Percentiles rank a stretch among this genome's conserved stretches.
These are phyloP conservation scores for Teratosphaeria zuluensis DNA, from an alignment of 2,329 filamentous ascomycete species.

Conservation along the genomic window DNA sequence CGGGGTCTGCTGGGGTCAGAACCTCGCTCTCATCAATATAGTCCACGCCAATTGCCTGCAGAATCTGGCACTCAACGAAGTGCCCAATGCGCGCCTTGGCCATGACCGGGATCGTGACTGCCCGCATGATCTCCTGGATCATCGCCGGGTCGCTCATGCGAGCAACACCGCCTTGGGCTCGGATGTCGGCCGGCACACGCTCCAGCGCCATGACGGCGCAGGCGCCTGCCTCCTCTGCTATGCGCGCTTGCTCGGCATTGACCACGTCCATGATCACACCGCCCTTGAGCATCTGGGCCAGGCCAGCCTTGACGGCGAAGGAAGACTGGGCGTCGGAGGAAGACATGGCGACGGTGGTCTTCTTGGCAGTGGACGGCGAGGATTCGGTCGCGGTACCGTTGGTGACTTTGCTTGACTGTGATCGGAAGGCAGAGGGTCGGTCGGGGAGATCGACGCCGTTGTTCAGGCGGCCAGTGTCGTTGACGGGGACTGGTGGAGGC, in stretches of 20 bases:
- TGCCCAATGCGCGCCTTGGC: slow-evolving; percentile 97
- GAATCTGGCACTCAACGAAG: slow-evolving; percentile 95
- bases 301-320: slow-evolving; percentile 87
- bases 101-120: slow-evolving; percentile 98
- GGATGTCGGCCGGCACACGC: slow-evolving; percentile 93
- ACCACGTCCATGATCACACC: slow-evolving; percentile 99
- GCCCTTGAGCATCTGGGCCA: slow-evolving; percentile 97
- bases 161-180: slow-evolving; percentile 81
- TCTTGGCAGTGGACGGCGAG: slow-evolving; percentile 1
- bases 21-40: slow-evolving; percentile 99
- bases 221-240: slow-evolving; percentile 93
- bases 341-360: slow-evolving; percentile 4
- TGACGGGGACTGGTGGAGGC: slow-evolving; percentile 1
- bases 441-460: slow-evolving; percentile 4
- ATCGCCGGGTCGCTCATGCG: slow-evolving; percentile 93
- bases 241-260: slow-evolving; percentile 80
- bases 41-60: slow-evolving; percentile 88
- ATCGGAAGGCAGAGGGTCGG: slow-evolving; percentile 8
- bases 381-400: slow-evolving; percentile 3
- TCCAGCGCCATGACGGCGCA: slow-evolving; percentile 97
- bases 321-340: slow-evolving; percentile 30
- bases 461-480: slow-evolving; percentile 2
- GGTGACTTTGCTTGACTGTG: slow-evolving; percentile 4
- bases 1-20: slow-evolving; percentile 83
- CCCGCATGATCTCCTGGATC: slow-evolving; percentile 90